Percentiles rank a stretch among this genome's conserved stretches.
These are phyloP conservation scores for Brassica balearica DNA, from an alignment of 441 rosid species.

Conservation along the genomic window DNA sequence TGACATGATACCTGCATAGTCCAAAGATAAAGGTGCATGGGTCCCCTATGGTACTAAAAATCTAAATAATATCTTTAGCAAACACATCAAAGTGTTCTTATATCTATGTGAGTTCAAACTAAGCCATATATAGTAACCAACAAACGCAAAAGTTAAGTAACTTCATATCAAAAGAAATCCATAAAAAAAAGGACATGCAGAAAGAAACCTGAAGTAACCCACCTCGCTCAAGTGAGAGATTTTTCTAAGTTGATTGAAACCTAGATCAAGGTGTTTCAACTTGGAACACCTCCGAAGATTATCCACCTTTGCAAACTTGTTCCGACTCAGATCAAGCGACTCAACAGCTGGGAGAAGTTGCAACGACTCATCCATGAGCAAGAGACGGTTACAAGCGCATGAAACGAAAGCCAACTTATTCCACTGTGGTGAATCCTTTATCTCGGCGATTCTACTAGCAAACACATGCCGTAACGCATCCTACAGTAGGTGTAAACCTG, in stretches of 20 bases:
- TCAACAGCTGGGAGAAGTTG: slow-evolving; percentile 97
- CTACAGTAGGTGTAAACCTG: slow-evolving; percentile 48
- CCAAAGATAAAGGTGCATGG: slow-evolving; percentile 50
- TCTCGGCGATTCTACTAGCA: slow-evolving; percentile 92
- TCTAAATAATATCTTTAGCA: slow-evolving; percentile 39
- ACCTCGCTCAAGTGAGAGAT: slow-evolving; percentile 83
- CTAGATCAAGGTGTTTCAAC: slow-evolving; percentile 93
- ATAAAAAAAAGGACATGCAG: slow-evolving; percentile 7
- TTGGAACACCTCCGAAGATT: slow-evolving; percentile 81
- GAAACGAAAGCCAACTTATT: slow-evolving; percentile 84
- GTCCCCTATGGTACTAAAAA: slow-evolving; percentile 44
- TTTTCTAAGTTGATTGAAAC: slow-evolving; percentile 86
- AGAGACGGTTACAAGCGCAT: slow-evolving; percentile 80
- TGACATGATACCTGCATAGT: slow-evolving; percentile 84
- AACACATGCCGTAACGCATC: slow-evolving; percentile 94
- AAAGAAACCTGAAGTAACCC: slow-evolving; percentile 35
- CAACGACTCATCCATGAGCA: slow-evolving; percentile 97
- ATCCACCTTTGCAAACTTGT: slow-evolving; percentile 90
- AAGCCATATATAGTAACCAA: slow-evolving; percentile 17
- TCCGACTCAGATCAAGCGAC: slow-evolving; percentile 96
- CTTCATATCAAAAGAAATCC: slow-evolving; percentile 24
- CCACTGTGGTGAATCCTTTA: slow-evolving; percentile 89
- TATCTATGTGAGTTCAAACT: slow-evolving; percentile 12
- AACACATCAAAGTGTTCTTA: neutral
- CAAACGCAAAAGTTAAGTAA: slow-evolving; percentile 13